Evolutionary conservation across 1,284 basidiomycete species (phyloP), one percentile per base, ranked within the genome.

Genomic region (Agroathelia rolfsii): DNA sequence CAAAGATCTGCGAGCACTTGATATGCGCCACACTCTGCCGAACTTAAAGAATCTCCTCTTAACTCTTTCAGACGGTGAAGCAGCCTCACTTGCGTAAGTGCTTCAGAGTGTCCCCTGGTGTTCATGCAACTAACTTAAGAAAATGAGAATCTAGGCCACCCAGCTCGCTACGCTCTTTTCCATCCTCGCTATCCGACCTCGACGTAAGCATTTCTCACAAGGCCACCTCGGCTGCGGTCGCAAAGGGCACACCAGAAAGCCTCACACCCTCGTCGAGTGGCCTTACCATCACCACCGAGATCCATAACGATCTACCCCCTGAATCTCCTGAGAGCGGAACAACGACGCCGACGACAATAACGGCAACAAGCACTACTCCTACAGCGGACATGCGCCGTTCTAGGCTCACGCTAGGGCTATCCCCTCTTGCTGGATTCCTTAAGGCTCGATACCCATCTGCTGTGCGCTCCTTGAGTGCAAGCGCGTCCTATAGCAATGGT

Each of bases 21-120:
- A 99, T 57, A 77, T 96, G 58, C 76, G 93, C 24, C 93, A 98
- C 53, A 98, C 93, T 0, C 66, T 99, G 22, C 89, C 93, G 23
- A 99, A 99, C 58, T 69, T 95, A 43, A 96, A 96, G 61, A 94
- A 93, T 50, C 65, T 96, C 19, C 59, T 96, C 34, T 68, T 96
- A 12, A 96, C 87, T 1, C 66, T 96, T 40, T 83, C 76, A 34
- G 70, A 76, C 47, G 77, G 75, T 30, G 75, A 76, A 46, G 62
- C 60, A 28, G 58, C 59, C 22, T 58, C 48, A 38, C 45, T 61
- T 18, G 46, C 42, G 79, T 79, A 48, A 53, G 69, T 58, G n/a
- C 9, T 30, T 12, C 29, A 20, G 21, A 30, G 6, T 30, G 10
- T 11, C 9, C 6, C 6, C 11, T 18, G 13, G 12, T 18, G 13